A percentile compares a stretch with the other conserved stretches of the same genome.
phyloP scores from a whole-genome alignment of 495 filamentous ascomycete genomes.

The Lasiosphaeria miniovina region DNA sequence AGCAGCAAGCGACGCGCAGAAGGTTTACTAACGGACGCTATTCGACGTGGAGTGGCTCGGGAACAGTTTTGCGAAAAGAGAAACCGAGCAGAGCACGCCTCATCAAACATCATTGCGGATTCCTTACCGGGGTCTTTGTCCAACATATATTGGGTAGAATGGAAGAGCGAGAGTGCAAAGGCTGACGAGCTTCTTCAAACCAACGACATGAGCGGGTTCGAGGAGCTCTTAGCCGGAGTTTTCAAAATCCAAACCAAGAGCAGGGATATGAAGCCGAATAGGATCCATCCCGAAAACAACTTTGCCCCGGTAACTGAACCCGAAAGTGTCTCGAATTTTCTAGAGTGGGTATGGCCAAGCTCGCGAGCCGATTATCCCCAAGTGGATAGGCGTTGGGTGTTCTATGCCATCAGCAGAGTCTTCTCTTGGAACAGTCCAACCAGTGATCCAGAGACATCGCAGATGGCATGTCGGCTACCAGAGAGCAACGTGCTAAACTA shows the following conservation, averaged over 20 bases:
- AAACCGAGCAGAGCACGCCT: conserved; percentile 10
- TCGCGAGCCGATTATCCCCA: conserved; percentile 38
- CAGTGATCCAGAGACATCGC: conserved; percentile 26
- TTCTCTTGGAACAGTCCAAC: conserved; percentile 40
- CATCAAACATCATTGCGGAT: conserved; percentile 34
- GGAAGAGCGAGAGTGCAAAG: conserved; percentile 32
- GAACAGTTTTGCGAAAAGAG: conserved; percentile 19
- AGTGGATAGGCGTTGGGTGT: conserved; percentile 50
- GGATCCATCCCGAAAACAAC: conserved; percentile 16
- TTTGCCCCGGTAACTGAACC: conserved; percentile 12
- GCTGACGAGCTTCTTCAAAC: conserved; percentile 46
- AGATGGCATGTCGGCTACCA: conserved; percentile 52
- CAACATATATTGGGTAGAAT: conserved; percentile 34
- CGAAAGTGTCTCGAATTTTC: conserved; percentile 6
- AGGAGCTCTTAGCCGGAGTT: conserved; percentile 47
- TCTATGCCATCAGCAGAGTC: conserved; percentile 50
- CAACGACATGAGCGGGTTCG: conserved; percentile 50
- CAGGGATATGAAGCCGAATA: conserved; percentile 18
- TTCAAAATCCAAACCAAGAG: conserved; percentile 35
- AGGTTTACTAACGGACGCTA: conserved; percentile 67
- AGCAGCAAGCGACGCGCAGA: conserved; percentile 60
- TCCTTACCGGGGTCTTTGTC: conserved; percentile 38
- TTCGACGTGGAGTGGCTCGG: conserved; percentile 53
- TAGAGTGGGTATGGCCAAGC: conserved; percentile 41
- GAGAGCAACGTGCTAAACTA: conserved; percentile 54